phyloP scores from a whole-genome alignment of 179 eudicot species.

The Sideroxylon spinosum region DNA sequence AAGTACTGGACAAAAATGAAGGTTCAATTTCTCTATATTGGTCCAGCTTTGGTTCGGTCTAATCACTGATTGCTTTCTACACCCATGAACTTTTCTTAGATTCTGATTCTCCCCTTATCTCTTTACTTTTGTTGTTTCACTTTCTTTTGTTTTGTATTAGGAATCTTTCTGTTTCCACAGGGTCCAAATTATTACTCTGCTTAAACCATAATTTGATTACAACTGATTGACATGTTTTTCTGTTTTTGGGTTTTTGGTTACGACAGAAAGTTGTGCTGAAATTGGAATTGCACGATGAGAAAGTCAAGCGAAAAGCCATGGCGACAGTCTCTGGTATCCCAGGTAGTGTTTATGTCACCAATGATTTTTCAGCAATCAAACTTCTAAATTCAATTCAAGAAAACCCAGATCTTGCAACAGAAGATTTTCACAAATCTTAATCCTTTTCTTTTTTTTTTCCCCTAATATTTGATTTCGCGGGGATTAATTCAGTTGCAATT shows the following conservation, averaged over 20 bases:
- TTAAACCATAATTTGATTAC: neutral
- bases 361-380: neutral
- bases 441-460: neutral
- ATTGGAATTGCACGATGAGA: constrained; percentile 39
- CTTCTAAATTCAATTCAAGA: neutral
- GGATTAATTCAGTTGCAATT: constrained; percentile 40
- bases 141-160: too few species aligned
- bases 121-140: neutral
- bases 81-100: neutral
- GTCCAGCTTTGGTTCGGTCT: neutral
- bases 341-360: constrained; percentile 18
- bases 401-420: neutral
- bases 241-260: constrained; percentile 6
- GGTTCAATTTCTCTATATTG: constrained; percentile 9
- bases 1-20: constrained; percentile 3
- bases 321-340: constrained; percentile 32
- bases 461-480: constrained; percentile 13
- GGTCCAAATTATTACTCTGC: neutral
- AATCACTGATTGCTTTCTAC: neutral
- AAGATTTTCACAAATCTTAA: neutral
- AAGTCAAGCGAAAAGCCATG: constrained; percentile 49
- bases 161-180: neutral
- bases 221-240: neutral
- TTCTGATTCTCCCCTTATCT: neutral
- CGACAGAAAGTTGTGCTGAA: constrained; percentile 47